phyloP scores from a whole-genome alignment of 176 grass and related monocot genomes.

The Oryza brachyantha region DNA sequence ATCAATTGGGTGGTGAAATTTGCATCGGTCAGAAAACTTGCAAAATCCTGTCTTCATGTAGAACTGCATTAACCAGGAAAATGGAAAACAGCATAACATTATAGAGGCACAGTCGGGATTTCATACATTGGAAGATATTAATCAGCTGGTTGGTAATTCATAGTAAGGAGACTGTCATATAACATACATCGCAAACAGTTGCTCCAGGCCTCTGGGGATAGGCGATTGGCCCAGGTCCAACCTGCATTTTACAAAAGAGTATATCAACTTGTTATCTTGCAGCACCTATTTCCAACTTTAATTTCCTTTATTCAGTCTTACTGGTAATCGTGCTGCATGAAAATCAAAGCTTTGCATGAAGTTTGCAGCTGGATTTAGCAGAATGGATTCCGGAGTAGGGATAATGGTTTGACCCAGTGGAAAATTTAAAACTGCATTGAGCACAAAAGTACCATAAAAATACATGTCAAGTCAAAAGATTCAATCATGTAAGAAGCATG shows the following conservation, averaged over 20 bases:
- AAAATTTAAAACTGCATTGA: conserved; percentile 56
- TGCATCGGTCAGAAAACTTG: conserved; percentile 78
- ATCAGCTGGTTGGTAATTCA: background rate
- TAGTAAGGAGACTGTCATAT: background rate
- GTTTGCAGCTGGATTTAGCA: conserved; percentile 60
- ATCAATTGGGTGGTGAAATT: conserved; percentile 91
- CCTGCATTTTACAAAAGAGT: conserved; percentile 36
- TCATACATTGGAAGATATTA: background rate
- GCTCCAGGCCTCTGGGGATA: conserved; percentile 93
- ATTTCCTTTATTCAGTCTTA: conserved; percentile 34
- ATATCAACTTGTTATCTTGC: conserved; percentile 1
- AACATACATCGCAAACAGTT: conserved; percentile 85
- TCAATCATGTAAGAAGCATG: background rate
- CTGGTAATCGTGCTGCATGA: conserved; percentile 33
- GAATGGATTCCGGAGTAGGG: conserved; percentile 31
- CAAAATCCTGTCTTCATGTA: conserved; percentile 96
- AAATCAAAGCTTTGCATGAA: conserved; percentile 61
- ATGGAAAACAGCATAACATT: background rate
- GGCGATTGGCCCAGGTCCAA: conserved; percentile 36
- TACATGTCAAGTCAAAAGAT: background rate
- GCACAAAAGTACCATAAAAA: conserved; percentile 19
- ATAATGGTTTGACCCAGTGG: conserved; percentile 47
- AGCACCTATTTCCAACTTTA: background rate
- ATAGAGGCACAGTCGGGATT: background rate
- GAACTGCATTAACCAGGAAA: conserved; percentile 46